These are phyloP conservation scores for Hyphopichia fennica DNA, from an alignment of 1,139 yeast genomes.

Conservation along the genomic window DNA sequence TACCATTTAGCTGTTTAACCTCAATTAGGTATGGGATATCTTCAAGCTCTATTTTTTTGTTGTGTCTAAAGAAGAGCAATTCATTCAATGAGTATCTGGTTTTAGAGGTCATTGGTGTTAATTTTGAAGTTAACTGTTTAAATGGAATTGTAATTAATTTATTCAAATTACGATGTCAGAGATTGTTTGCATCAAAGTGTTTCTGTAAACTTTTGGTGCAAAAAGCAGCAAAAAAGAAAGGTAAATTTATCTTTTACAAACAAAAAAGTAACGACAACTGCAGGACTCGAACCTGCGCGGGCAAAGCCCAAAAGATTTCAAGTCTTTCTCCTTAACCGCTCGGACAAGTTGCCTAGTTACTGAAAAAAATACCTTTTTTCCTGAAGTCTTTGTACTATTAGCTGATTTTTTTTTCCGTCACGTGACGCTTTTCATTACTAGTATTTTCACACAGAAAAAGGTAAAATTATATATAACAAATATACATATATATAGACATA, in stretches of 20 bases:
- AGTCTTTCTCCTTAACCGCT: conserved; percentile 42
- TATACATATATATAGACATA: no score
- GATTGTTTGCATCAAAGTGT: not conserved
- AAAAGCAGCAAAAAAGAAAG: conserved; percentile 1
- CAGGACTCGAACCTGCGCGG: conserved; percentile 44
- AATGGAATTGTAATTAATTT: no score
- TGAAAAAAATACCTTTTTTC: not conserved
- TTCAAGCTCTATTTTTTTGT: not conserved
- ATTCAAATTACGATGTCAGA: no score
- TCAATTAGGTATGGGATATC: not conserved
- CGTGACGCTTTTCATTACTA: no score
- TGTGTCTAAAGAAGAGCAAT: not conserved
- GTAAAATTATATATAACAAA: no score
- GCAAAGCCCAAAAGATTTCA: conserved; percentile 41
- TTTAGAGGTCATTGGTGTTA: no score
- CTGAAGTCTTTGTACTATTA: no score
- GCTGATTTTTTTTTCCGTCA: no score
- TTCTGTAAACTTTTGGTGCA: not conserved
- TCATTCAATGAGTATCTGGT: not conserved
- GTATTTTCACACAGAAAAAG: no score
- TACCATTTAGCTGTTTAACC: no score
- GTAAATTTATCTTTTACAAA: not conserved
- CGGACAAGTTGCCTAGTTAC: conserved; percentile 34
- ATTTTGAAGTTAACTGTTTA: no score
- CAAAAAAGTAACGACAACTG: conserved; percentile 30